Evolutionary conservation across 1,139 yeast species (phyloP).

Genomic region (Waltiozyma solani): DNA sequence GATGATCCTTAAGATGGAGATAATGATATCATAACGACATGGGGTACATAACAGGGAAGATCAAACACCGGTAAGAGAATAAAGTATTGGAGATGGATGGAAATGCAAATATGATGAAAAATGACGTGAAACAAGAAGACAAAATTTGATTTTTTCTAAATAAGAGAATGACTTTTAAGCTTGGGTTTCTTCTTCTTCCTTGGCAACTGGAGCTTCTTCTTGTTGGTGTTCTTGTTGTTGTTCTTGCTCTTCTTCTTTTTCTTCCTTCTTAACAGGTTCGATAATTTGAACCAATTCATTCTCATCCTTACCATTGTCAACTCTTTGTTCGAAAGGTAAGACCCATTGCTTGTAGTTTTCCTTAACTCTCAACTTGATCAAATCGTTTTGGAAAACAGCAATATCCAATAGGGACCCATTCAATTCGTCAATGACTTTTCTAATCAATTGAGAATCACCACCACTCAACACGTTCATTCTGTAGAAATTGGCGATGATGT

Average conservation of each 20-base stretch:
- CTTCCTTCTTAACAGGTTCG: neutral
- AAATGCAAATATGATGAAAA: too few relatives aligned
- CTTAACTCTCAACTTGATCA: constrained; percentile 33
- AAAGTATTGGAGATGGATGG: too few relatives aligned
- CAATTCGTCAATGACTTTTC: constrained; percentile 38
- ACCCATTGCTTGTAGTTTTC: constrained; percentile 39
- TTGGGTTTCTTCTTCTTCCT: too few relatives aligned
- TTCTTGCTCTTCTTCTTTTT: constrained; percentile 2
- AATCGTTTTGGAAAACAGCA: constrained; percentile 31
- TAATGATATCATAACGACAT: too few relatives aligned
- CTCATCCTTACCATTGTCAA: constrained; percentile 27
- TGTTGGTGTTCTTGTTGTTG: constrained; percentile 1
- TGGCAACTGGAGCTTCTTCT: neutral
- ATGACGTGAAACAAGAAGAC: too few relatives aligned
- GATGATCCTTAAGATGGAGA: too few relatives aligned
- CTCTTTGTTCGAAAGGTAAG: constrained; percentile 33
- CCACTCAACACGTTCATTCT: constrained; percentile 52
- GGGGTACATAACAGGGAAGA: too few relatives aligned
- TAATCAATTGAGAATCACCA: constrained; percentile 36
- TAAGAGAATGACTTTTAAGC: neutral
- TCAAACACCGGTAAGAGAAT: too few relatives aligned
- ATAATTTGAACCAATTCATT: constrained; percentile 6
- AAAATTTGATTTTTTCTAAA: too few relatives aligned
- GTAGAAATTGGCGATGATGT: constrained; percentile 58
- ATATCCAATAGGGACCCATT: constrained; percentile 21